Base-by-base conservation (phyloP, 148 eudicot species). In the Rhododendron simsii region DNA sequence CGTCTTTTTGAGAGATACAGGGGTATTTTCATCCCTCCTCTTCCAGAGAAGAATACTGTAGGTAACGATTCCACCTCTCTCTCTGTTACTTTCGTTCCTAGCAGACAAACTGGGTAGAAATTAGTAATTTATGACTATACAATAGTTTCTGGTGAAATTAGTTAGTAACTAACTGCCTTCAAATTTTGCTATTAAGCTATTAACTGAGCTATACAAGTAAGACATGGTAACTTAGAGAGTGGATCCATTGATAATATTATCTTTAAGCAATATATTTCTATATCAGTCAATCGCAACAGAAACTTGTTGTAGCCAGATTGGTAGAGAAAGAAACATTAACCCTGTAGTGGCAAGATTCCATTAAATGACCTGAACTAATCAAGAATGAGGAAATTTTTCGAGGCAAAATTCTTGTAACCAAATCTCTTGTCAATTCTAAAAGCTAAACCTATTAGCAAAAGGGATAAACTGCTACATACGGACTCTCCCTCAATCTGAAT, bases 31-130 rank as follows among this genome's bases (percentile, higher is more conserved):
- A 91, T 98, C 86, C 99, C 99, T 74, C 99, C 99, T 82, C 94
- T 98, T 86, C 99, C 99, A 28, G 98, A 98, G 92, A 98, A 98
- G 93, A 98, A 94, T 89, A 98, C 99, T 63, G 98, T 98, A 87
- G 99, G 99, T 98, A 92, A 86, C 87, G 39, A 80, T 73, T 59
- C 28, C 44, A 26, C 37, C 50, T 26, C n/a, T 71, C 44, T 67
- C 12, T 37, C 79, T 30, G 69, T 81, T 53, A 18, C 26, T 57
- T 57, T 57, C 18, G 0, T 83, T 41, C 39, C 11, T 45, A 41
- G 78, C 45, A 14, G 51, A 51, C 21, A 55, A 13, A 23, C n/a
- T 10, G 18, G 13, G 12, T 50, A 80, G 21, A 50, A 13, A 50
- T 41, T 28, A 50, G 18, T 81, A 39, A 4, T 80, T 33, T 78